Evolutionary conservation across 202 grass and related monocot species (phyloP).

Genomic region (Saccharum hybrid): DNA sequence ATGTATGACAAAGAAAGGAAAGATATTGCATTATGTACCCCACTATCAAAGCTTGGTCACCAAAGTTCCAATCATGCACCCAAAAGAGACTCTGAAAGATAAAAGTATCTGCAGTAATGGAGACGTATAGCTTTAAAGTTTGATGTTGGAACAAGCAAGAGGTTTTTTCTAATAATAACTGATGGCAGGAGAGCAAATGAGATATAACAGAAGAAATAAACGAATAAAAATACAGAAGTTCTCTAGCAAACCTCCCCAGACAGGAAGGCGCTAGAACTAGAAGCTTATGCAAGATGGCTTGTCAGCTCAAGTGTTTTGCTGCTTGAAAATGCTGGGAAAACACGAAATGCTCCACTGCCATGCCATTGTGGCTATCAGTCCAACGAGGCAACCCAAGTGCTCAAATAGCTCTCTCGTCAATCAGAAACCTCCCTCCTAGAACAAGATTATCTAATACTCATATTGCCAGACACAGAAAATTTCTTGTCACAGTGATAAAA

Average conservation of each 20-base stretch:
- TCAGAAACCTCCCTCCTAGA: neutral
- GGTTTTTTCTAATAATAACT: neutral
- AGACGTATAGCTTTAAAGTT: neutral
- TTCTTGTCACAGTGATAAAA: neutral
- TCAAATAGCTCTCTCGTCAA: neutral
- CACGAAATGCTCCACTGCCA: neutral
- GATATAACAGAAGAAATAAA: neutral
- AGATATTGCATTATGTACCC: neutral
- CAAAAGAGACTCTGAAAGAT: neutral
- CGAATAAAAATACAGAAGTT: neutral
- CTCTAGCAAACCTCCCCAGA: neutral
- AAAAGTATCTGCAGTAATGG: neutral
- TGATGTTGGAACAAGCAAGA: neutral
- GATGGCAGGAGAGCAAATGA: neutral
- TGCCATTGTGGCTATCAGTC: too few relatives aligned
- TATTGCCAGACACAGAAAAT: neutral
- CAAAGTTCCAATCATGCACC: neutral
- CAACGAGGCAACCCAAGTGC: neutral
- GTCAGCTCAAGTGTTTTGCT: neutral
- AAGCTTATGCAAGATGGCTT: neutral
- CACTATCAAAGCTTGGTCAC: neutral
- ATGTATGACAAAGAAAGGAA: neutral
- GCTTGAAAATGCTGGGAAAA: neutral
- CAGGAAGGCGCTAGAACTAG: neutral
- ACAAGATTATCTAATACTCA: neutral